A percentile compares a stretch with the other conserved stretches of the same genome.
Conservation (phyloP, 805 yeast species). For the Scheffersomyces lignosus region DNA sequence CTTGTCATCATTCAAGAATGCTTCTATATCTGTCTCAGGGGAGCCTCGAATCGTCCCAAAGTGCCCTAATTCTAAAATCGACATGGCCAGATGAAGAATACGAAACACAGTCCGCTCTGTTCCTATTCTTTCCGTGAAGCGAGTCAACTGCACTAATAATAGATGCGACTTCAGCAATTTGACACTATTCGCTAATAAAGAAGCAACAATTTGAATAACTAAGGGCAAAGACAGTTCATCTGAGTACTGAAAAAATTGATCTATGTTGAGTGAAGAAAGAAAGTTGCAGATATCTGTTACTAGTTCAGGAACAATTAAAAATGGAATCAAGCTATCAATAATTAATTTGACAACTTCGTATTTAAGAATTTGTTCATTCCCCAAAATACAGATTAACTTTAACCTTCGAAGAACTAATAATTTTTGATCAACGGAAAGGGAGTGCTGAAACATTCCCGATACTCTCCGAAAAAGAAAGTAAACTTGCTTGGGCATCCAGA, state of each 20-base stretch:
- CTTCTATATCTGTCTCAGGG: slow-evolving; percentile 8
- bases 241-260: slow-evolving; percentile 2
- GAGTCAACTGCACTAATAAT: not conserved
- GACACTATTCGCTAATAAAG: slow-evolving; percentile 4
- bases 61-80: not conserved
- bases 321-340: slow-evolving; percentile 16
- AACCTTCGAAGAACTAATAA: slow-evolving; percentile 31
- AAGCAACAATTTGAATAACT: slow-evolving; percentile 8
- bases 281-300: slow-evolving; percentile 25
- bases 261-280: slow-evolving; percentile 15
- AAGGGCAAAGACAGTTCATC: slow-evolving; percentile 7
- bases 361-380: slow-evolving; percentile 13
- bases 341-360: slow-evolving; percentile 18
- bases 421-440: slow-evolving; percentile 21
- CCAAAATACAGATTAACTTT: slow-evolving; percentile 33
- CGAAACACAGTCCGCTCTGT: not conserved
- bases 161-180: not conserved
- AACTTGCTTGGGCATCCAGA: slow-evolving; percentile 36
- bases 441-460: slow-evolving; percentile 18
- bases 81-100: not conserved
- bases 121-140: not conserved
- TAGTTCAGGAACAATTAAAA: slow-evolving; percentile 15
- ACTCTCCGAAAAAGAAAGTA: slow-evolving; percentile 41
- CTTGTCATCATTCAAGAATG: slow-evolving; percentile 9
- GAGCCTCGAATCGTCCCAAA: not conserved